These are phyloP conservation scores for Dictyostelium capitatum DNA, from an alignment of 78 protist genomes.

Conservation along the genomic window DNA sequence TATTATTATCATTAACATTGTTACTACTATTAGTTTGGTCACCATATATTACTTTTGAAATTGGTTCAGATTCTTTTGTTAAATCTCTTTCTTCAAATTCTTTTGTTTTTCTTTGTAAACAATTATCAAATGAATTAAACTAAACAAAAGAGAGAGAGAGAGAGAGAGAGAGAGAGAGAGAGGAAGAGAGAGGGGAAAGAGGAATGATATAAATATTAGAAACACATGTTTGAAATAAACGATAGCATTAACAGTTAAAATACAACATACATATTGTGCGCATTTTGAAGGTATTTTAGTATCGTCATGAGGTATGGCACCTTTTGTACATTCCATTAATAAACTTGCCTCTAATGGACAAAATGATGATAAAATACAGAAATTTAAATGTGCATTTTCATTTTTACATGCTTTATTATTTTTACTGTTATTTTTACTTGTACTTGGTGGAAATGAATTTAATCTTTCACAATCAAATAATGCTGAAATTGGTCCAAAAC, in stretches of 20 bases:
- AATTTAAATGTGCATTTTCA: slow-evolving; percentile 38
- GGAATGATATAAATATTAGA: too few species aligned
- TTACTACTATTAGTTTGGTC: background rate
- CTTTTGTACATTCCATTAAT: slow-evolving; percentile 35
- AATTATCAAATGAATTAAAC: slow-evolving; percentile 49
- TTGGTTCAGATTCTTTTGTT: background rate
- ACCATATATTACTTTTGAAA: background rate
- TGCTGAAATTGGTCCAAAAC: slow-evolving; percentile 7
- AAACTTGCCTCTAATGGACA: slow-evolving; percentile 30
- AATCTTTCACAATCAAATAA: slow-evolving; percentile 38
- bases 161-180: too few species aligned
- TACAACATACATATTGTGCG: background rate
- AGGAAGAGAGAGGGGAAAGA: too few species aligned
- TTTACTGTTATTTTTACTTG: background rate
- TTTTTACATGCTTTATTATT: background rate
- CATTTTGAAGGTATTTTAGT: slow-evolving; percentile 16
- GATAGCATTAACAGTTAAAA: too few species aligned
- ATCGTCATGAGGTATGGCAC: slow-evolving; percentile 13
- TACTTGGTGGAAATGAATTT: background rate
- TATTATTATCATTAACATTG: background rate
- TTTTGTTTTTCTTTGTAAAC: slow-evolving; percentile 35
- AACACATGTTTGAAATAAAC: too few species aligned
- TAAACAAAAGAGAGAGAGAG: too few species aligned
- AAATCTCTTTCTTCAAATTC: slow-evolving; percentile 1
- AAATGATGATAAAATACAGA: slow-evolving; percentile 47